These are phyloP conservation scores for Botryotinia convoluta DNA, from an alignment of 2,329 filamentous ascomycete genomes.

Conservation along the genomic window DNA sequence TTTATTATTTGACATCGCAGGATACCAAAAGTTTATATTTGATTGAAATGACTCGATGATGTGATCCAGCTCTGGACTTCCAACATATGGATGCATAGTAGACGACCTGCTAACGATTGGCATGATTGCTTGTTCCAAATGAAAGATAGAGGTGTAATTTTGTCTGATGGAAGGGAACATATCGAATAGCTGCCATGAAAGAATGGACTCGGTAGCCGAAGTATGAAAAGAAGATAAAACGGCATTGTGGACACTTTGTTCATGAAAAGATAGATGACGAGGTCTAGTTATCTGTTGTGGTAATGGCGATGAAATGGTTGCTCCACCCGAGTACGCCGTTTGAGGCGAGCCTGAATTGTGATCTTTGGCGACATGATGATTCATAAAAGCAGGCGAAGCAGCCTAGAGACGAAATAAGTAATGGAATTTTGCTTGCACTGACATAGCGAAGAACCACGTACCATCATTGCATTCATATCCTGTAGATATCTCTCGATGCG, in stretches of 20 bases:
- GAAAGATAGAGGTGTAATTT: conserved; percentile 47
- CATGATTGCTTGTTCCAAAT: conserved; percentile 46
- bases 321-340: not conserved
- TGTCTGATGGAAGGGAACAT: conserved; percentile 44
- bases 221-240: conserved; percentile 51
- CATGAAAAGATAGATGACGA: conserved; percentile 10
- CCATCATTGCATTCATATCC: conserved; percentile 41
- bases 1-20: conserved; percentile 46
- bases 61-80: conserved; percentile 42
- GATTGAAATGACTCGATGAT: conserved; percentile 47
- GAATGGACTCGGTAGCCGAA: conserved; percentile 50
- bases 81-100: conserved; percentile 45
- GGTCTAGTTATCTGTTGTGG: not conserved
- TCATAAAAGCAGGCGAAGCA: conserved; percentile 3
- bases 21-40: conserved; percentile 54
- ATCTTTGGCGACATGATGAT: not conserved
- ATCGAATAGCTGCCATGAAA: conserved; percentile 52
- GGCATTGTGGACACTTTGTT: conserved; percentile 42
- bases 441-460: not conserved
- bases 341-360: conserved; percentile 11
- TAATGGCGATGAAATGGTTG: not conserved
- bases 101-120: conserved; percentile 39
- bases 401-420: conserved; percentile 4
- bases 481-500: conserved; percentile 47
- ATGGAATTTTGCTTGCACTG: not conserved